phyloP scores from a whole-genome alignment of 2,329 filamentous ascomycete genomes.

The Zelopaecilomyces penicillatus region DNA sequence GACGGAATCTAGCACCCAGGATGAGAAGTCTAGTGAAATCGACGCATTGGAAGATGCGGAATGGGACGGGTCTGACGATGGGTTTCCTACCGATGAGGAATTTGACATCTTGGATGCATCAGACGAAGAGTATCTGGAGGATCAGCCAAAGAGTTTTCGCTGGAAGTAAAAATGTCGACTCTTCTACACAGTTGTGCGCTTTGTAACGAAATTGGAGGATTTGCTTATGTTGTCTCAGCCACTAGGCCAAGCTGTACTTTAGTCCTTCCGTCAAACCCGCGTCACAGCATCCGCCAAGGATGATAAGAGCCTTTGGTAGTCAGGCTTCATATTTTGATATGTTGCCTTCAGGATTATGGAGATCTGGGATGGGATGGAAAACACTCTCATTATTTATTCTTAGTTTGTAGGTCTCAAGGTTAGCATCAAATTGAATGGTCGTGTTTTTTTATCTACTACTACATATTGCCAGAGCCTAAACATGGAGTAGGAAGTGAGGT shows the following conservation, averaged over 20 bases:
- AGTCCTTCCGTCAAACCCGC: background rate
- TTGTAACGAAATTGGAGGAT: slow-evolving; percentile 6
- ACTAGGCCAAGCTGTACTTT: slow-evolving; percentile 5
- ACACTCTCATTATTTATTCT: slow-evolving; percentile 11
- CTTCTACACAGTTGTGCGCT: background rate
- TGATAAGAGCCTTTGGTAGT: background rate
- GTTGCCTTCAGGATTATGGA: too few species aligned
- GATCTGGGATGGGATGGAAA: background rate
- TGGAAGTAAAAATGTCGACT: slow-evolving; percentile 25
- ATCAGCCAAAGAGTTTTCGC: slow-evolving; percentile 36
- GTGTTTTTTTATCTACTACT: too few species aligned
- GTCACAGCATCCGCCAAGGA: background rate
- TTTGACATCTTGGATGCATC: slow-evolving; percentile 96
- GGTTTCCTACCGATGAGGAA: slow-evolving; percentile 93
- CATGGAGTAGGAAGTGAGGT: too few species aligned
- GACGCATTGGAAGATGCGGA: slow-evolving; percentile 48
- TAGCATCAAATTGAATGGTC: slow-evolving; percentile 15
- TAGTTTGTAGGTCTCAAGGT: slow-evolving; percentile 12
- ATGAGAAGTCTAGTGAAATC: slow-evolving; percentile 1
- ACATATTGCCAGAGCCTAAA: too few species aligned
- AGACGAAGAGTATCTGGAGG: slow-evolving; percentile 70
- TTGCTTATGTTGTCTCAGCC: slow-evolving; percentile 1
- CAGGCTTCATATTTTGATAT: background rate
- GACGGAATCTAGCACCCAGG: slow-evolving; percentile 18
- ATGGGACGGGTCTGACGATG: slow-evolving; percentile 56